These are phyloP conservation scores for Neurospora tetraspora DNA, from an alignment of 495 filamentous ascomycete species.

Conservation along the genomic window DNA sequence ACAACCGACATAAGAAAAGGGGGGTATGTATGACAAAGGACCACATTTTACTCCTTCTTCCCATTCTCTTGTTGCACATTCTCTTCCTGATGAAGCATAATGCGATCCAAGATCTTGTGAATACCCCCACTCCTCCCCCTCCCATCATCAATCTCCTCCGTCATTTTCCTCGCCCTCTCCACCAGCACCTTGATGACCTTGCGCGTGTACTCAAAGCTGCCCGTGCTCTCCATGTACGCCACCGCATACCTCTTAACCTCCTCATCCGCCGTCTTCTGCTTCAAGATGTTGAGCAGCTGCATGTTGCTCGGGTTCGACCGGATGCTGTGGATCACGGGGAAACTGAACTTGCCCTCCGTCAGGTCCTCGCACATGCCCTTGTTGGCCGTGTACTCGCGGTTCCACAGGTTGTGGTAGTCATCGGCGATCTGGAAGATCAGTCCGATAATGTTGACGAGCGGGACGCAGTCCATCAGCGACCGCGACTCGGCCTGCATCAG, in stretches of 20 bases:
- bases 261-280: slow-evolving; percentile 76
- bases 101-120: slow-evolving; percentile 41
- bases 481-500: slow-evolving; percentile 88
- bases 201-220: slow-evolving; percentile 79
- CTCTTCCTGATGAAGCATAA: slow-evolving; percentile 7
- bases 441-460: slow-evolving; percentile 81
- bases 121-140: slow-evolving; percentile 34
- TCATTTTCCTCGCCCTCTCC: slow-evolving; percentile 53
- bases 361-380: slow-evolving; percentile 96
- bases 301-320: slow-evolving; percentile 68
- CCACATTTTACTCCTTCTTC: not conserved
- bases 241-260: slow-evolving; percentile 89
- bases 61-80: not conserved
- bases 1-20: not conserved
- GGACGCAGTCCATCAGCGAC: slow-evolving; percentile 59
- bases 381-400: slow-evolving; percentile 63
- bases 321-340: slow-evolving; percentile 93
- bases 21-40: not conserved
- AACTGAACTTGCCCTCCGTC: slow-evolving; percentile 97
- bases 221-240: slow-evolving; percentile 80
- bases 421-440: slow-evolving; percentile 95
- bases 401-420: slow-evolving; percentile 85
- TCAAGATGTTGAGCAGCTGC: slow-evolving; percentile 82
- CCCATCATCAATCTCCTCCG: slow-evolving; percentile 55
- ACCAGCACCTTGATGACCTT: slow-evolving; percentile 58